Evolutionary conservation across 1,284 basidiomycete genomes (phyloP).

Genomic region (Amylostereum chailletii): DNA sequence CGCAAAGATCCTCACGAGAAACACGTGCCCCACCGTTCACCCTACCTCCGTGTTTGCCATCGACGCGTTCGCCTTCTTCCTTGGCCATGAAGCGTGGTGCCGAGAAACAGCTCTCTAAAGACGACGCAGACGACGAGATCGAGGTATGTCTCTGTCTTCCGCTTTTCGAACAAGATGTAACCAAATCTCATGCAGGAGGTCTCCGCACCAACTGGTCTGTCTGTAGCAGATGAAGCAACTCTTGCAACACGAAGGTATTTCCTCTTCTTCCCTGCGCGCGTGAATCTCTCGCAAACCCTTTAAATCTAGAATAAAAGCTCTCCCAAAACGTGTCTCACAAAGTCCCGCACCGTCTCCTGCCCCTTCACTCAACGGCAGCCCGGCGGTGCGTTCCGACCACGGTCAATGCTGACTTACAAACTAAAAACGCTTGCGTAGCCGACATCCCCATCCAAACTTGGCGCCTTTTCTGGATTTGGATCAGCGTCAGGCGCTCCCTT

Average conservation of each 20-base stretch:
- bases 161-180: background rate
- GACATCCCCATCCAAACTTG: slow-evolving; percentile 26
- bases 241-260: slow-evolving; percentile 45
- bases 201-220: slow-evolving; percentile 19
- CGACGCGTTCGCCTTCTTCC: background rate
- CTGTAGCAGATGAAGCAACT: slow-evolving; percentile 45
- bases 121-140: slow-evolving; percentile 36
- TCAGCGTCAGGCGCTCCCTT: slow-evolving; percentile 12
- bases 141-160: slow-evolving; percentile 14
- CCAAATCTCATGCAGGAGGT: slow-evolving; percentile 27
- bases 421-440: background rate
- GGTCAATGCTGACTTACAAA: background rate
- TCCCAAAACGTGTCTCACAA: slow-evolving; percentile 41
- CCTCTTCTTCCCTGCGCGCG: background rate
- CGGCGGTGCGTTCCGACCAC: slow-evolving; percentile 4
- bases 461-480: slow-evolving; percentile 42
- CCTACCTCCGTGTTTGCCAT: slow-evolving; percentile 3
- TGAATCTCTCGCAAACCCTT: slow-evolving; percentile 10
- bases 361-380: slow-evolving; percentile 1
- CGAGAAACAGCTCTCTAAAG: slow-evolving; percentile 64
- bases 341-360: slow-evolving; percentile 8
- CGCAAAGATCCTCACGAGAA: too few species aligned
- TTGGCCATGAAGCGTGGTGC: slow-evolving; percentile 64
- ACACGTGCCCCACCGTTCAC: too few species aligned
- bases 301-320: slow-evolving; percentile 40